These are phyloP conservation scores for Fusarium chlamydosporum DNA, from an alignment of 2,329 filamentous ascomycete genomes.

Conservation along the genomic window DNA sequence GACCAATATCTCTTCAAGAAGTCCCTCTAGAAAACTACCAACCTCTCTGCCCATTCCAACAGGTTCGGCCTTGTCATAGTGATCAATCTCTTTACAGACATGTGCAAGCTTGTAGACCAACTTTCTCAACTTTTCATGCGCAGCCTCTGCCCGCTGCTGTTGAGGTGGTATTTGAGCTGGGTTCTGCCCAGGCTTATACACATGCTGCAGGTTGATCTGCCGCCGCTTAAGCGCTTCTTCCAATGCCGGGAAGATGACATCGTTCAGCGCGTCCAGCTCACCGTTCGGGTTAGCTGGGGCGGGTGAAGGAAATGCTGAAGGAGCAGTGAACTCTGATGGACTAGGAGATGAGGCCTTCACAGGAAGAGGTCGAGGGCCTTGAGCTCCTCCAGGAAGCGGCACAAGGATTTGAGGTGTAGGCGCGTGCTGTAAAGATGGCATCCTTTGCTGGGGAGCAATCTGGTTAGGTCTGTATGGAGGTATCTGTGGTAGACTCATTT, in stretches of 20 bases:
- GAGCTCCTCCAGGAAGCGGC: constrained; percentile 37
- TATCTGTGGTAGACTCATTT: constrained; percentile 67
- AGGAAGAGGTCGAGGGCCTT: constrained; percentile 48
- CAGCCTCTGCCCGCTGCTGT: constrained; percentile 76
- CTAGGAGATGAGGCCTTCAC: constrained; percentile 54
- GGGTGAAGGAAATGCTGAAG: constrained; percentile 69
- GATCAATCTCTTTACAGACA: constrained; percentile 90
- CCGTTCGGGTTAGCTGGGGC: constrained; percentile 71
- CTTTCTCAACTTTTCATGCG: constrained; percentile 85
- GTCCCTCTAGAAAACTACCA: constrained; percentile 87
- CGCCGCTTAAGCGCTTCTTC: constrained; percentile 91
- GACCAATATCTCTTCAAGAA: constrained; percentile 93
- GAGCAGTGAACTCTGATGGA: constrained; percentile 54
- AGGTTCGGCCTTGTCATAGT: constrained; percentile 85
- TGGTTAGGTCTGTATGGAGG: constrained; percentile 65
- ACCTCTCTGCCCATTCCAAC: constrained; percentile 96
- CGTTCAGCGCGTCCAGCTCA: constrained; percentile 87
- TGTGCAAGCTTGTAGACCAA: constrained; percentile 86
- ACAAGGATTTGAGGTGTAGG: constrained; percentile 44
- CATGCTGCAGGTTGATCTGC: constrained; percentile 70
- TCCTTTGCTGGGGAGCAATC: constrained; percentile 51
- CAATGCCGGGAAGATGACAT: constrained; percentile 92
- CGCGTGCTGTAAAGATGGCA: constrained; percentile 50
- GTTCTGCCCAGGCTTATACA: constrained; percentile 59
- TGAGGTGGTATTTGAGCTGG: constrained; percentile 67